phyloP scores from a whole-genome alignment of 257 asterid species.

The Euphrasia confusa region DNA sequence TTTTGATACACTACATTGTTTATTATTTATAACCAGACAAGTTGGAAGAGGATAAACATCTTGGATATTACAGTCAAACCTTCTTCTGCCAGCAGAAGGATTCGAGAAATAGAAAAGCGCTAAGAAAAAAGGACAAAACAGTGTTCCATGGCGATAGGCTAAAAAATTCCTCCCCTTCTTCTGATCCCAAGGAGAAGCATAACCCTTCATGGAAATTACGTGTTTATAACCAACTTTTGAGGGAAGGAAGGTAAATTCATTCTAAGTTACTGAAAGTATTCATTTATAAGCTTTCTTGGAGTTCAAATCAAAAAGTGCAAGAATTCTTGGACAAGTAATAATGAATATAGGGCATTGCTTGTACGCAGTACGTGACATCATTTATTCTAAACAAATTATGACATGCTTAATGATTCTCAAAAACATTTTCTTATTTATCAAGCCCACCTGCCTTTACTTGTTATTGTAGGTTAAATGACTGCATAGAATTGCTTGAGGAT shows the following conservation, averaged over 20 bases:
- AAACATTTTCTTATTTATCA: conserved; percentile 19
- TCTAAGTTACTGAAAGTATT: conserved; percentile 14
- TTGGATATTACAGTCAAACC: conserved; percentile 35
- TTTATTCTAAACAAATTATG: not conserved
- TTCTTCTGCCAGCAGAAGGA: conserved; percentile 40
- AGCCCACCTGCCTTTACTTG: conserved; percentile 19
- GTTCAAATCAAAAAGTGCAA: not conserved
- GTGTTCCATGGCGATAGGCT: conserved; percentile 29
- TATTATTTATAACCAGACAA: conserved; percentile 36
- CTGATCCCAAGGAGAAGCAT: conserved; percentile 45
- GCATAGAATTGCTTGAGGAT: conserved; percentile 82
- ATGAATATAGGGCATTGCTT: conserved; percentile 8
- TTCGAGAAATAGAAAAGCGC: conserved; percentile 36
- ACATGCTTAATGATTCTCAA: conserved; percentile 1
- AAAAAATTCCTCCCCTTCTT: conserved; percentile 31
- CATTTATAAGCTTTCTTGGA: not conserved
- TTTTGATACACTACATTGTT: conserved; percentile 25
- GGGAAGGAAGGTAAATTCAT: conserved; percentile 74
- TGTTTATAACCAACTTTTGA: conserved; percentile 64
- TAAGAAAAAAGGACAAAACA: conserved; percentile 35
- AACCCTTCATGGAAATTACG: conserved; percentile 54
- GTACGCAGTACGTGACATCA: conserved; percentile 15
- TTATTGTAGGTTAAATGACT: conserved; percentile 62
- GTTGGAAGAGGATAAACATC: conserved; percentile 35
- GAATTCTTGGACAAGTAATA: conserved; percentile 14